phyloP scores from a whole-genome alignment of 75 land plant genomes.

The Sequoiadendron giganteum region DNA sequence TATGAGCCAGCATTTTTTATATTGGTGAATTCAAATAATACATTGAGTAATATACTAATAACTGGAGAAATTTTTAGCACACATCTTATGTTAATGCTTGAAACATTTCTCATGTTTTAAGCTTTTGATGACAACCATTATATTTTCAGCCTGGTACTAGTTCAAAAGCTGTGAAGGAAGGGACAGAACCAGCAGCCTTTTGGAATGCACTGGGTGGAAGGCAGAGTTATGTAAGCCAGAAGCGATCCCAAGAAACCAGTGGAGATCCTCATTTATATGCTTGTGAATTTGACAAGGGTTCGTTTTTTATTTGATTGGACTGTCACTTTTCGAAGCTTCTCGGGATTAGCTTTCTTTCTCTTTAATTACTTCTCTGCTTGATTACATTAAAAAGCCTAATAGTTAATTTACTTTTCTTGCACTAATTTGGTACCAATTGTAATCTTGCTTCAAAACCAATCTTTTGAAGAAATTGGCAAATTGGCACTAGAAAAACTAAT shows the following conservation, averaged over 20 bases:
- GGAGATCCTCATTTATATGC: slow-evolving; percentile 47
- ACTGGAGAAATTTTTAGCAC: background rate
- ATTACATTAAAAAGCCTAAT: background rate
- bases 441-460: background rate
- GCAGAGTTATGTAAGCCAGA: slow-evolving; percentile 34
- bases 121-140: background rate
- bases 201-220: slow-evolving; percentile 50
- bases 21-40: background rate
- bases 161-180: slow-evolving; percentile 40
- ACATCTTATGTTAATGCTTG: background rate
- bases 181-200: slow-evolving; percentile 47
- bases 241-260: slow-evolving; percentile 28
- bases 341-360: background rate
- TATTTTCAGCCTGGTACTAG: slow-evolving; percentile 22
- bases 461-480: background rate
- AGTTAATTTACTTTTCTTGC: background rate
- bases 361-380: background rate
- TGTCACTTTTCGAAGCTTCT: background rate
- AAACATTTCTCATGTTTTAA: background rate
- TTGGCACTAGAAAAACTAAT: background rate
- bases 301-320: background rate
- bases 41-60: background rate
- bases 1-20: background rate
- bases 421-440: background rate
- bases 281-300: slow-evolving; percentile 24